Evolutionary conservation across 306 rosid genomes (phyloP), one percentile per base, ranked within the genome.

Genomic region (Castanea crenata): DNA sequence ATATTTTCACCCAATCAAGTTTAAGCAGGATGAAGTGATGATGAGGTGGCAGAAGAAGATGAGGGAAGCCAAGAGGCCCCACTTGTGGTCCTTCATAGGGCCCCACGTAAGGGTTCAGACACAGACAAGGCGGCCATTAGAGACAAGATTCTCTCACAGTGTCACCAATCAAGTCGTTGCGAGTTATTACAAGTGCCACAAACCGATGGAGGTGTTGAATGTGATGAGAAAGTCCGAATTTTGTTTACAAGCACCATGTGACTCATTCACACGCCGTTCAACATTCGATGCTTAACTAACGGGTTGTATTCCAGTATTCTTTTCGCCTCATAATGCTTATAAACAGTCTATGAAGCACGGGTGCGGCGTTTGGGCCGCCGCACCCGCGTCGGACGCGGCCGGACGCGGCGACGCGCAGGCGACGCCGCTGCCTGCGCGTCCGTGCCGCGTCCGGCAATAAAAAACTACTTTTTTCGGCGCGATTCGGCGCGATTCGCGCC

Each of bases 181-280:
- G 62, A 49, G 46, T 80, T 92, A 5, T 13, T 10, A 3, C 21
- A 74, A 51, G 64, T 92, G 97, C 71, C 88, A 84, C 54, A 32
- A 83, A 0, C 95, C 97, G 3, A 71, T 56, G 15, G 83, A 20
- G 19, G 92, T 92, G 1, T 29, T 92, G 2, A 70, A 74, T 0
- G 86, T 85, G 15, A 89, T 92, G 97, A 76, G 21, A 2, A 61
- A 29, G 73, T 89, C 95, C 0, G 44, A 27, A 14, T 92, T 92
- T 20, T 92, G 97, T 34, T 77, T 92, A 23, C 97, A 92, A 58
- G 95, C 97, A 0, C 85, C 97, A 0, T 95, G 95, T 0, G 97
- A 92, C 81, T 92, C 95, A 5, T 92, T 89, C 77, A 92, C 97
- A 0, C 80, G 95, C 41, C 80, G 93, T 38, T 92, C 97, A 14